Percentiles rank a stretch among this genome's conserved stretches.
Conservation (phyloP, 192 early-diverging fungal genomes). For the Phycomyces blakesleeanus region DNA sequence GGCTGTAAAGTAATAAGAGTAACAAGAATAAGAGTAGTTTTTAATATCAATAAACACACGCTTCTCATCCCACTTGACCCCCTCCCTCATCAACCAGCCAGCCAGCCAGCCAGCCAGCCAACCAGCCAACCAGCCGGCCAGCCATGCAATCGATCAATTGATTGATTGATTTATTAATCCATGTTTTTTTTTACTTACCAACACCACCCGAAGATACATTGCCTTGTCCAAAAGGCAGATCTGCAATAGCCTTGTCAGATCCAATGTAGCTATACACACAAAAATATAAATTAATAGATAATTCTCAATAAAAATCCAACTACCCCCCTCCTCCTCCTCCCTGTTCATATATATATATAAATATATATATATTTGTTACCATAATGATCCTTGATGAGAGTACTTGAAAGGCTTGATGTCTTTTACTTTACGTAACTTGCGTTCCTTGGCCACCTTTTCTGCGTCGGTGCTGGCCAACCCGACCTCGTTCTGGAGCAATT, state of each 20-base stretch:
- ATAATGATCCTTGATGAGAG: slow-evolving; percentile 81
- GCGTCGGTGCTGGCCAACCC: slow-evolving; percentile 2
- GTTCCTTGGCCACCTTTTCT: slow-evolving; percentile 20
- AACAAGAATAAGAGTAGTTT: too few relatives aligned
- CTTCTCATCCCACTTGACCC: too few relatives aligned
- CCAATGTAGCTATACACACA: slow-evolving; percentile 73
- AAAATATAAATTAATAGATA: neutral
- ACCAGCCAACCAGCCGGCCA: too few relatives aligned
- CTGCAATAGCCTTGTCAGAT: slow-evolving; percentile 89
- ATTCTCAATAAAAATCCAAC: neutral
- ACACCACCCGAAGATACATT: slow-evolving; percentile 66
- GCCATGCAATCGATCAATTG: too few relatives aligned
- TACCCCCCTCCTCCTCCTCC: neutral
- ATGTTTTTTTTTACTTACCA: neutral
- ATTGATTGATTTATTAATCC: too few relatives aligned
- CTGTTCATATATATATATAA: too few relatives aligned
- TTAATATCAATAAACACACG: too few relatives aligned
- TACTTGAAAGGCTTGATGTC: slow-evolving; percentile 73
- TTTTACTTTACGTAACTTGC: slow-evolving; percentile 29
- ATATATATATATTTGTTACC: neutral
- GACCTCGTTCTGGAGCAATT: slow-evolving; percentile 30
- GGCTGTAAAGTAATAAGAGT: slow-evolving; percentile 12
- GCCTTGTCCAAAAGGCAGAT: slow-evolving; percentile 74
- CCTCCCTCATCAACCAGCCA: too few relatives aligned
- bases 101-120: too few relatives aligned